These are phyloP conservation scores for Aureobasidium sp. DNA, from an alignment of 2,329 filamentous ascomycete species.

Conservation along the genomic window DNA sequence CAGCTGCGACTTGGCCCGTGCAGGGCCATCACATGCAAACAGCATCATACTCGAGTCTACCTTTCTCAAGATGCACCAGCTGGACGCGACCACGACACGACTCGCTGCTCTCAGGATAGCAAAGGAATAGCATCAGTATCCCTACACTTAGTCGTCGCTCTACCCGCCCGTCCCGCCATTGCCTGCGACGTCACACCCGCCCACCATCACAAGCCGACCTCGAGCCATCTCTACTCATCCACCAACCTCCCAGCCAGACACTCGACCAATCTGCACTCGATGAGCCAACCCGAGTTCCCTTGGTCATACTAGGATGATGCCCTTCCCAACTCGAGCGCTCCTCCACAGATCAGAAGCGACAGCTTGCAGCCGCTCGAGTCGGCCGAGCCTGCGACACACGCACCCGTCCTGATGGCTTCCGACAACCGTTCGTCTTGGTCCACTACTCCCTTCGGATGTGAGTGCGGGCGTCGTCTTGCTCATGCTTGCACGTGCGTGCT, in stretches of 20 bases:
- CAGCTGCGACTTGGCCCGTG: background rate
- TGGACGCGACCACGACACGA: background rate
- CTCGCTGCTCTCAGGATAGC: background rate
- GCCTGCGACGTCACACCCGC: background rate
- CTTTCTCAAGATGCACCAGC: background rate
- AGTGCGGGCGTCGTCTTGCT: background rate
- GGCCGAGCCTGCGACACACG: background rate
- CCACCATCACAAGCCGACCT: background rate
- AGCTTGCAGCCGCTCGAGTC: background rate
- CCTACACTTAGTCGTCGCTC: background rate
- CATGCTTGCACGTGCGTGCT: background rate
- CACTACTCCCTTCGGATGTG: constrained; percentile 8
- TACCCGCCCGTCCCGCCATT: background rate
- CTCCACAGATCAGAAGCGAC: background rate
- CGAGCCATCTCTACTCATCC: background rate
- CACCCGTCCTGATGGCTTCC: constrained; percentile 3
- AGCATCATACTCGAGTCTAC: too few species aligned
- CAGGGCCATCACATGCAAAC: background rate
- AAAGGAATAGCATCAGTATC: background rate
- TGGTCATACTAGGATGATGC: constrained; percentile 9
- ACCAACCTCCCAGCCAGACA: background rate
- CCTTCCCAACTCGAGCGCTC: background rate
- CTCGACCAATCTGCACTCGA: background rate
- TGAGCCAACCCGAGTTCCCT: background rate
- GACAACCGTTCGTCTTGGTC: constrained; percentile 6